Conservation (phyloP, 2,329 filamentous ascomycete species). For the Biscogniauxia sp. region DNA sequence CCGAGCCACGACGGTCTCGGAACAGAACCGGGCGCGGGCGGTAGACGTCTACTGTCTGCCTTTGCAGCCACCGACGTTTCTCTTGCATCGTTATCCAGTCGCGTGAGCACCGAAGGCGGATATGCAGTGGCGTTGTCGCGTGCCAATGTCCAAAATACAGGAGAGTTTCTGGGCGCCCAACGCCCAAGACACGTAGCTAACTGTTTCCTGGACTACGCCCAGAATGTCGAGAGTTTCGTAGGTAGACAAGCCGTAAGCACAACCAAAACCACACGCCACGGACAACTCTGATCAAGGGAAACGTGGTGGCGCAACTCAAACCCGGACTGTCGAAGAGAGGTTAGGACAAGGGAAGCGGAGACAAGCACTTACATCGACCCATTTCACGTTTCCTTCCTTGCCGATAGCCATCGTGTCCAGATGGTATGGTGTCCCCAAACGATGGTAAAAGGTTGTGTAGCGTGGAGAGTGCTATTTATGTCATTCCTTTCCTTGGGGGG, state of each 20-base stretch:
- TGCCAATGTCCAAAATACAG: neutral
- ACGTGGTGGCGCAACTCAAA: neutral
- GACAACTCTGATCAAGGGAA: neutral
- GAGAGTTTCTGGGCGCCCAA: neutral
- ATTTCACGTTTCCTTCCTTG: conserved; percentile 53
- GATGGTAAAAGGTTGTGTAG: conserved; percentile 4
- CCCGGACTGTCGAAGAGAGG: neutral
- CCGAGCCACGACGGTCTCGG: neutral
- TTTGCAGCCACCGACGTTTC: neutral
- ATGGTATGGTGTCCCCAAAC: conserved; percentile 5
- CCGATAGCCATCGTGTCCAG: conserved; percentile 47
- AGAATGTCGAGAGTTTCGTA: neutral
- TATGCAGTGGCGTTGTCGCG: neutral
- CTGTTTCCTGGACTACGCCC: too few species aligned
- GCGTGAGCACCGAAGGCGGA: neutral
- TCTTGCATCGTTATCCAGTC: neutral
- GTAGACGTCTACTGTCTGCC: too few species aligned
- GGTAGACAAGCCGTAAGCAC: neutral
- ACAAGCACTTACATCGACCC: conserved; percentile 53
- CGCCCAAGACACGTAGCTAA: neutral
- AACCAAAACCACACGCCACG: neutral
- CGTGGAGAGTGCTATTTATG: conserved; percentile 14
- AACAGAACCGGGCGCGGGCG: neutral
- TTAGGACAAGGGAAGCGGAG: neutral
- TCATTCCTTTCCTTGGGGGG: conserved; percentile 19